Base-by-base conservation (phyloP, 345 rosid genomes). In the Hypericum androsaemum region DNA sequence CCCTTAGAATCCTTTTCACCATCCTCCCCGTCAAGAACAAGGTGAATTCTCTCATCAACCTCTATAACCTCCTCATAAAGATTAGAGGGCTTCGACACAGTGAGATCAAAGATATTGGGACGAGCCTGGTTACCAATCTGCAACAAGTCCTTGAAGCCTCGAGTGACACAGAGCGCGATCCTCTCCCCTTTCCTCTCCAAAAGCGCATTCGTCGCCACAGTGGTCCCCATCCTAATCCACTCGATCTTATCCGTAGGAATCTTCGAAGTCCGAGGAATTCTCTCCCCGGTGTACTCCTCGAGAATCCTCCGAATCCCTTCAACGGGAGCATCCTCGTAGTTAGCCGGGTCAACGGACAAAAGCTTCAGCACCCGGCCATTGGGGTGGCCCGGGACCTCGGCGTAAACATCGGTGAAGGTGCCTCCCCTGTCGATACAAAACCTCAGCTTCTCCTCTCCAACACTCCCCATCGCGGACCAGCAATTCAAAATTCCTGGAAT, bases 41-140 rank as follows among this genome's bases (percentile, higher is more conserved):
- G 94, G 76, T 82, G 87, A 16, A 90, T 74, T 71, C 98, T 80
- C 78, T 90, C 98, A 63, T 90, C 89, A 46, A 80, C 88, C 77
- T 90, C 96, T 5, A 90, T 41, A 48, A 84, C 86, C 54, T 84
- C 80, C 67, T 90, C 98, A 14, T 87, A 87, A 43, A 90, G 92
- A 67, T 88, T 90, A 0, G 89, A 65, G 0, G 98, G 95, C 58
- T 78, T 87, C 10, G 77, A 71, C 10, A 82, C 95, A 6, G 95
- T 79, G 28, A 90, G 88, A 62, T 90, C 96, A 47, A 88, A 88
- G 15, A 92, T 88, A 44, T 75, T 65, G 37, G 98, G 96, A 4
- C 95, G 79, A 47, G 96, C 95, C 77, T 88, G 98, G 49, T 88
- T 88, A 46, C 98, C 98, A 50, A 92, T 88, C 77, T 92, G 98